Percentiles rank a stretch among this genome's conserved stretches.
phyloP scores from a whole-genome alignment of 352 stramenopile genomes.

The Phytophthora ramorum region DNA sequence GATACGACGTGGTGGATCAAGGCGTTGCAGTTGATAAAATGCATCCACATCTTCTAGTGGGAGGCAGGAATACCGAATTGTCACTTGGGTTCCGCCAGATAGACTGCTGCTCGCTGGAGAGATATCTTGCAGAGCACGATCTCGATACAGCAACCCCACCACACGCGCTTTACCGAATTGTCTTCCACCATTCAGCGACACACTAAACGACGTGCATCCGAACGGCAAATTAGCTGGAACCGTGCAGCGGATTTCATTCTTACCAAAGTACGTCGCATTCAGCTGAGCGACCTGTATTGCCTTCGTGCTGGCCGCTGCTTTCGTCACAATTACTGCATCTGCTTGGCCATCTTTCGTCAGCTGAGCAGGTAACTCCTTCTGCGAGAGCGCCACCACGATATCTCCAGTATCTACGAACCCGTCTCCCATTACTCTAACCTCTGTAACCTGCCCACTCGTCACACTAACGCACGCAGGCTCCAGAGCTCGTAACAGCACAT shows the following conservation, averaged over 20 bases:
- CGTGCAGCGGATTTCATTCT: constrained; percentile 61
- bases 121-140: constrained; percentile 48
- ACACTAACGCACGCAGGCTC: constrained; percentile 71
- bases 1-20: constrained; percentile 55
- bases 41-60: constrained; percentile 53
- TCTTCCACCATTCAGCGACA: constrained; percentile 70
- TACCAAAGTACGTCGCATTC: constrained; percentile 55
- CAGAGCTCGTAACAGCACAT: constrained; percentile 49
- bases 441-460: constrained; percentile 58
- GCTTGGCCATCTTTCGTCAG: not conserved
- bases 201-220: constrained; percentile 56
- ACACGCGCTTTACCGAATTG: constrained; percentile 58
- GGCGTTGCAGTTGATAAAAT: constrained; percentile 46
- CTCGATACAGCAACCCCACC: constrained; percentile 55
- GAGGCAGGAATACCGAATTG: constrained; percentile 42
- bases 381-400: constrained; percentile 56
- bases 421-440: constrained; percentile 61
- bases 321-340: not conserved
- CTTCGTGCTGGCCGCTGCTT: constrained; percentile 7
- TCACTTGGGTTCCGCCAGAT: constrained; percentile 40
- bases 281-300: constrained; percentile 49
- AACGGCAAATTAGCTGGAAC: constrained; percentile 75
- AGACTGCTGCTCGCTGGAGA: constrained; percentile 49
- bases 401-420: constrained; percentile 73
- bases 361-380: constrained; percentile 40